Conservation (phyloP, 768 basidiomycete genomes). For the Mrakia frigida region DNA sequence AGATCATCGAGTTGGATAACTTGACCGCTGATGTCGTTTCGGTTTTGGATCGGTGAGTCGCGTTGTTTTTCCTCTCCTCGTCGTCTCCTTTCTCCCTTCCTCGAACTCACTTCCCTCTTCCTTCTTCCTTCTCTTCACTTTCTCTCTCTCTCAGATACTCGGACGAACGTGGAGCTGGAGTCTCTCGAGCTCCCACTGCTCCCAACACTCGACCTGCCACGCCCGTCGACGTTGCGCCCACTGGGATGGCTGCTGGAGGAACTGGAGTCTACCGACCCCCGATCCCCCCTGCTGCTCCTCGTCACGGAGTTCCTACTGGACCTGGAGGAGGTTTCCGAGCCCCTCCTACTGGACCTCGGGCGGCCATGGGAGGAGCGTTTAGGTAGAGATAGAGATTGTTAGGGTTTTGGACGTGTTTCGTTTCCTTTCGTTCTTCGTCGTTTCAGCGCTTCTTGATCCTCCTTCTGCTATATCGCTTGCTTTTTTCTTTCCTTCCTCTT, state of each 20-base stretch:
- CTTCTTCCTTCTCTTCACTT: neutral
- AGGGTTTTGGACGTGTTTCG: too few relatives aligned
- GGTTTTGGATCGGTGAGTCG: slow-evolving; percentile 62
- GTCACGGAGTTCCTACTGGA: neutral
- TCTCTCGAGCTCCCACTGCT: slow-evolving; percentile 19
- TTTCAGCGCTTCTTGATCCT: too few relatives aligned
- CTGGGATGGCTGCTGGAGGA: neutral
- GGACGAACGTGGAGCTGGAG: slow-evolving; percentile 20
- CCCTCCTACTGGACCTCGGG: too few relatives aligned
- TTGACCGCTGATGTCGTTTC: slow-evolving; percentile 68
- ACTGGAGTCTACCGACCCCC: slow-evolving; percentile 24
- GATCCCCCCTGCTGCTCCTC: slow-evolving; percentile 8
- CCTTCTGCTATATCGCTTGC: too few relatives aligned
- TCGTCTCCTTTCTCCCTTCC: neutral
- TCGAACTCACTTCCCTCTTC: neutral
- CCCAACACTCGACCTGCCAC: slow-evolving; percentile 21
- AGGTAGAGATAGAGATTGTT: too few relatives aligned
- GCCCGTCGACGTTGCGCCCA: neutral
- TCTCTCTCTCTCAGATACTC: slow-evolving; percentile 2
- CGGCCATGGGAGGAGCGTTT: too few relatives aligned
- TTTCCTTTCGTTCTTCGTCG: too few relatives aligned
- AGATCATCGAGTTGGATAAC: slow-evolving; percentile 68
- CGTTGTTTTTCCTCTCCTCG: neutral
- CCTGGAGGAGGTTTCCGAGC: too few relatives aligned
- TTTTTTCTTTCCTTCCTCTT: too few relatives aligned